Evolutionary conservation across 768 basidiomycete genomes (phyloP).

Genomic region (Tylopilus sp.): DNA sequence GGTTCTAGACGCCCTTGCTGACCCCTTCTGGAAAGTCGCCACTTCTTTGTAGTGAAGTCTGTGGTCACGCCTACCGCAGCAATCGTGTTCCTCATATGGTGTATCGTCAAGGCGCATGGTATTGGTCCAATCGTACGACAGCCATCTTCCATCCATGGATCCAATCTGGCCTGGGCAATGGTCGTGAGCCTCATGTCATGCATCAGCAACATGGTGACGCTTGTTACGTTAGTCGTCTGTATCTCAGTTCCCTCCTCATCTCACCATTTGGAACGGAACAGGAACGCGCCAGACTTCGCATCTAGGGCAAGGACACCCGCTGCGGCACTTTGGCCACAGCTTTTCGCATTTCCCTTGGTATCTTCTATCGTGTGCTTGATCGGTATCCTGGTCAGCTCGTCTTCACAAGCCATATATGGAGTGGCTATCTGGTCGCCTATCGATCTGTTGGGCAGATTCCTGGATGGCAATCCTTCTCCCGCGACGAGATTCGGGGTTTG

Average conservation of each 20-base stretch:
- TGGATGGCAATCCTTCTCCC: conserved; percentile 58
- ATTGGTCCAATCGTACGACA: conserved; percentile 72
- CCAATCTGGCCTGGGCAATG: conserved; percentile 74
- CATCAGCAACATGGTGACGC: conserved; percentile 76
- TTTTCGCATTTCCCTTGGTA: conserved; percentile 66
- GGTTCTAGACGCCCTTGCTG: not conserved
- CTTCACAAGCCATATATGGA: conserved; percentile 71
- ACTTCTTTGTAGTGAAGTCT: conserved; percentile 78
- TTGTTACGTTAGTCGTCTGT: conserved; percentile 50
- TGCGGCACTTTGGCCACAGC: conserved; percentile 62
- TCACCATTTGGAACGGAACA: conserved; percentile 25
- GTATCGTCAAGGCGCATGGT: conserved; percentile 72
- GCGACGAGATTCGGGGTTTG: conserved; percentile 66
- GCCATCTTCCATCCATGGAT: conserved; percentile 60
- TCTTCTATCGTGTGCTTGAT: conserved; percentile 76
- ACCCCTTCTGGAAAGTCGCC: conserved; percentile 44
- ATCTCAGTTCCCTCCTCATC: conserved; percentile 7
- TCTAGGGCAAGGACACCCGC: conserved; percentile 55
- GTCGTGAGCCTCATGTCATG: conserved; percentile 69
- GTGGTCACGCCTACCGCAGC: conserved; percentile 69
- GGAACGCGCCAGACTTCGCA: conserved; percentile 76
- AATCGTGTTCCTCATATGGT: conserved; percentile 73
- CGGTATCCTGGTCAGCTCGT: conserved; percentile 79
- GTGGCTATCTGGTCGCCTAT: conserved; percentile 79
- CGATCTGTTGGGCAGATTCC: conserved; percentile 63